A percentile compares a stretch with the other conserved stretches of the same genome.
Conservation (phyloP, 2,329 filamentous ascomycete species). For the Curvularia verruculosa region DNA sequence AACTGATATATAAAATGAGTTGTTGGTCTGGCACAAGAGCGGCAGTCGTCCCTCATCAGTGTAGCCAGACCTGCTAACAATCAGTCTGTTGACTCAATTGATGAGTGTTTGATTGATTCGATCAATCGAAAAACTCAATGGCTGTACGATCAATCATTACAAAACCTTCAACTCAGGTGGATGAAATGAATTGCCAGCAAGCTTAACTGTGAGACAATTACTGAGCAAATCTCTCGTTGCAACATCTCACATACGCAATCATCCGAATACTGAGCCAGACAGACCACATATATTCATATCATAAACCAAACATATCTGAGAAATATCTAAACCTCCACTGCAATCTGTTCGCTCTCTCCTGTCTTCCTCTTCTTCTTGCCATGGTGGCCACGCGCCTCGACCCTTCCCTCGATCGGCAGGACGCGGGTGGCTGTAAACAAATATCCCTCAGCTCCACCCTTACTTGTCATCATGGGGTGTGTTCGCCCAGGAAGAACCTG, state of each 20-base stretch:
- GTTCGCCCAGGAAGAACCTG: constrained; percentile 91
- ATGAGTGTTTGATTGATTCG: no score
- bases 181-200: no score
- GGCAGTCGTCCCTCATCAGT: no score
- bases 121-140: no score
- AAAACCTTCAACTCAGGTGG: no score
- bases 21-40: no score
- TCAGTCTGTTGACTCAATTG: no score
- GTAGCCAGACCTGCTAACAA: no score
- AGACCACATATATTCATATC: not conserved
- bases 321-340: not conserved
- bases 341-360: constrained; percentile 3
- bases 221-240: not conserved
- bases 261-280: not conserved
- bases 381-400: constrained; percentile 81
- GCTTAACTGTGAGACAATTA: no score
- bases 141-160: no score
- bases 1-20: no score
- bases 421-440: constrained; percentile 84
- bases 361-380: constrained; percentile 68
- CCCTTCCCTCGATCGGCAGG: constrained; percentile 76
- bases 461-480: constrained; percentile 90
- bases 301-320: not conserved
- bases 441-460: constrained; percentile 88
- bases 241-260: not conserved